phyloP scores from a whole-genome alignment of 192 early-diverging fungal species.

The Backusella tarrabulga region DNA sequence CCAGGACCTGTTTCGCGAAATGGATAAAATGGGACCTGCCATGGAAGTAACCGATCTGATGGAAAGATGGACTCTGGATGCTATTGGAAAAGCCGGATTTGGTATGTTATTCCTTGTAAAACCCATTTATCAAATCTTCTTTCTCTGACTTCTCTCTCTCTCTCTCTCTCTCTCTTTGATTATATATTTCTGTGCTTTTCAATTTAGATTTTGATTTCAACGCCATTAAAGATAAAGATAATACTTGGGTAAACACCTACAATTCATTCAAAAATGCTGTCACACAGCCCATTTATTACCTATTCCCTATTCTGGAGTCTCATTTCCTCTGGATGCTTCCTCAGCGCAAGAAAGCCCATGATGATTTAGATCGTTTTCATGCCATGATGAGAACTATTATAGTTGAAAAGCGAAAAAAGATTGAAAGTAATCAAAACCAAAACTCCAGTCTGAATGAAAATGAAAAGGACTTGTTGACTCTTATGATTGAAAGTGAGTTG shows the following conservation, averaged over 20 bases:
- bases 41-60: not conserved
- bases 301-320: not conserved
- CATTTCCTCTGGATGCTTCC: not conserved
- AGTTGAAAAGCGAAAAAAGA: conserved; percentile 7
- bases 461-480: not conserved
- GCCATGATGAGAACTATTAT: not conserved
- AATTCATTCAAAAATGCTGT: not conserved
- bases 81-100: conserved; percentile 28
- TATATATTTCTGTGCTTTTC: not conserved
- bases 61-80: conserved; percentile 17
- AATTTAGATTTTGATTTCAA: not conserved
- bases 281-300: not conserved
- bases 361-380: not conserved
- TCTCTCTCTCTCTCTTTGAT: not conserved
- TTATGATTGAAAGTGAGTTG: not conserved
- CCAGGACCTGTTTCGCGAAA: conserved; percentile 4
- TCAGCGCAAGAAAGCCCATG: not conserved
- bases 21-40: not conserved
- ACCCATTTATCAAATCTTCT: not conserved
- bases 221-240: not conserved
- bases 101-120: not conserved
- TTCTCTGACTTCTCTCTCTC: not conserved
- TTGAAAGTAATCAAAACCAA: not conserved
- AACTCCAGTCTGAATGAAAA: not conserved
- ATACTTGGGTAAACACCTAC: not conserved